A percentile compares a stretch with the other conserved stretches of the same genome.
Evolutionary conservation across 2,329 filamentous ascomycete species (phyloP).

Genomic region (Eurotiales sp.): DNA sequence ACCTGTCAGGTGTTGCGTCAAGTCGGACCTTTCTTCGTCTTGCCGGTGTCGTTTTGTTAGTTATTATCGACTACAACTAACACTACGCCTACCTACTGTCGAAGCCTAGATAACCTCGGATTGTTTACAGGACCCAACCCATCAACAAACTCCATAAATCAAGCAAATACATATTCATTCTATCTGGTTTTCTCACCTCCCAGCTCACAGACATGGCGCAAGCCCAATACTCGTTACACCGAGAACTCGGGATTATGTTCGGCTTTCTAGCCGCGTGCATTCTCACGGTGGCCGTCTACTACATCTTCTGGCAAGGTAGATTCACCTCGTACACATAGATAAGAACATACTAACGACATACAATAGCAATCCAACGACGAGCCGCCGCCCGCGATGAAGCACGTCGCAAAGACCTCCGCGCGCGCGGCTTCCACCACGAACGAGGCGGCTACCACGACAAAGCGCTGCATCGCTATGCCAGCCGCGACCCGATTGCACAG

Average conservation of each 20-base stretch:
- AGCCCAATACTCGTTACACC: constrained; percentile 22
- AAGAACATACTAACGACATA: background rate
- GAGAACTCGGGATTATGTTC: constrained; percentile 39
- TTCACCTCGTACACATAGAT: background rate
- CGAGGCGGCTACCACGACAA: constrained; percentile 25
- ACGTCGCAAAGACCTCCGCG: constrained; percentile 30
- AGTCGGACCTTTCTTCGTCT: no score
- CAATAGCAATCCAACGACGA: constrained; percentile 22
- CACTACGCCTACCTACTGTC: no score
- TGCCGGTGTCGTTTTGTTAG: no score
- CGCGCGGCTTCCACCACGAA: constrained; percentile 20
- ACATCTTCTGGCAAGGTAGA: constrained; percentile 32
- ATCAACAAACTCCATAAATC: no score
- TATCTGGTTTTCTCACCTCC: background rate
- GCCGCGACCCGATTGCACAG: constrained; percentile 12
- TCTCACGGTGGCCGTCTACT: constrained; percentile 32
- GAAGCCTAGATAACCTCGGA: no score
- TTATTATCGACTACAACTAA: no score
- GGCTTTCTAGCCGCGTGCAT: constrained; percentile 33
- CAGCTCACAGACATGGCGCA: background rate
- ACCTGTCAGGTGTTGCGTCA: no score
- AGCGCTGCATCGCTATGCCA: constrained; percentile 20
- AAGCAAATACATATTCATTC: no score
- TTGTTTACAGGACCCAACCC: no score
- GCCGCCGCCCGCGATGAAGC: constrained; percentile 27